Evolutionary conservation across 768 basidiomycete genomes (phyloP).

Genomic region (Suillus bovinus): DNA sequence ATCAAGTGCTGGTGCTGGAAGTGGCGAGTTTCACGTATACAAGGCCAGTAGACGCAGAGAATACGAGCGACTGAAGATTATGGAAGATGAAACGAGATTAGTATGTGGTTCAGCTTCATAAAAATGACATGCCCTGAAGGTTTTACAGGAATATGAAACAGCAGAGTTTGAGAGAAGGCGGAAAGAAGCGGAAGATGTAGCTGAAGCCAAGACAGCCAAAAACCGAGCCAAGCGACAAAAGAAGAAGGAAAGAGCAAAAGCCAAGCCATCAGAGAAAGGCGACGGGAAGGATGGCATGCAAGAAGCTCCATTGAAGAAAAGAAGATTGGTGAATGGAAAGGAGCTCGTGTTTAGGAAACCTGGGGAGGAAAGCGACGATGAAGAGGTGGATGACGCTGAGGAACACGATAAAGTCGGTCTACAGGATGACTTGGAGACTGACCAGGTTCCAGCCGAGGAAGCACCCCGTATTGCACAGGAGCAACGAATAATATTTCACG

Average conservation of each 20-base stretch:
- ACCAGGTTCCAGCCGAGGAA: slow-evolving; percentile 14
- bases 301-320: slow-evolving; percentile 67
- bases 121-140: slow-evolving; percentile 5
- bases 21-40: slow-evolving; percentile 98
- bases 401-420: slow-evolving; percentile 9
- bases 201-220: slow-evolving; percentile 91
- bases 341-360: slow-evolving; percentile 61
- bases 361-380: slow-evolving; percentile 49
- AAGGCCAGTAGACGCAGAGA: slow-evolving; percentile 93
- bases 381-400: slow-evolving; percentile 18
- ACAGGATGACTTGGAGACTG: neutral
- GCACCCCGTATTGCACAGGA: slow-evolving; percentile 30
- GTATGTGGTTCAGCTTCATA: slow-evolving; percentile 41
- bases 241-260: slow-evolving; percentile 76
- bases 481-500: slow-evolving; percentile 48
- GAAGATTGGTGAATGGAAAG: slow-evolving; percentile 77
- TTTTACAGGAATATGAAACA: slow-evolving; percentile 62
- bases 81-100: slow-evolving; percentile 81
- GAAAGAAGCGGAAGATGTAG: slow-evolving; percentile 64
- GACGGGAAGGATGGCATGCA: slow-evolving; percentile 23
- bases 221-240: slow-evolving; percentile 93
- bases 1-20: slow-evolving; percentile 94
- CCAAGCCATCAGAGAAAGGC: slow-evolving; percentile 34
- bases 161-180: slow-evolving; percentile 77
- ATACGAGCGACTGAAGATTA: slow-evolving; percentile 89